Percentiles rank a stretch among this genome's conserved stretches.
Conservation (phyloP, 352 stramenopile species). For the Pythium oligandrum region DNA sequence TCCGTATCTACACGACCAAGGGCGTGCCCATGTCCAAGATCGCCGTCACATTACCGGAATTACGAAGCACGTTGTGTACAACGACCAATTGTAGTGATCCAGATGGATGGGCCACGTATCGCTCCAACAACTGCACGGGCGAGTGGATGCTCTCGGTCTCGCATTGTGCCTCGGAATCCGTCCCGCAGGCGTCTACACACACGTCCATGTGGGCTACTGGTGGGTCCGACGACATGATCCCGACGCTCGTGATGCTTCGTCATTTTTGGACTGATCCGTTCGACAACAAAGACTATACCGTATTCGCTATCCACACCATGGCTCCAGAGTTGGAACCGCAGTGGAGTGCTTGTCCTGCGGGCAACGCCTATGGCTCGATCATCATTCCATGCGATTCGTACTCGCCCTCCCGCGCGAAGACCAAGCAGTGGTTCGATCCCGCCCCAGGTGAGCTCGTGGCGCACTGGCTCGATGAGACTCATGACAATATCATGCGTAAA, state of each 20-base stretch:
- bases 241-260: background rate
- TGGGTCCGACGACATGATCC: slow-evolving; percentile 5
- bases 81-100: slow-evolving; percentile 8
- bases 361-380: background rate
- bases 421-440: background rate
- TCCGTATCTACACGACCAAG: slow-evolving; percentile 8
- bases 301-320: slow-evolving; percentile 11
- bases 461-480: slow-evolving; percentile 8
- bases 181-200: background rate
- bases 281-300: background rate
- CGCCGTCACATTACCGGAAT: slow-evolving; percentile 3
- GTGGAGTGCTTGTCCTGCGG: background rate
- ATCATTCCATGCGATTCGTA: slow-evolving; percentile 6
- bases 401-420: background rate
- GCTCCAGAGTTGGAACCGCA: background rate
- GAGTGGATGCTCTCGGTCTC: slow-evolving; percentile 4
- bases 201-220: slow-evolving; percentile 10
- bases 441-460: slow-evolving; percentile 2
- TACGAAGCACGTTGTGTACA: background rate
- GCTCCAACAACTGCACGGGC: slow-evolving; percentile 9
- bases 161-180: slow-evolving; percentile 6
- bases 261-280: slow-evolving; percentile 3
- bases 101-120: slow-evolving; percentile 4
- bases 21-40: slow-evolving; percentile 20
- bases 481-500: background rate